Percentiles rank a stretch among this genome's conserved stretches.
Evolutionary conservation across 164 flowering plant species (phyloP).

Genomic region (Magnolia sinica): DNA sequence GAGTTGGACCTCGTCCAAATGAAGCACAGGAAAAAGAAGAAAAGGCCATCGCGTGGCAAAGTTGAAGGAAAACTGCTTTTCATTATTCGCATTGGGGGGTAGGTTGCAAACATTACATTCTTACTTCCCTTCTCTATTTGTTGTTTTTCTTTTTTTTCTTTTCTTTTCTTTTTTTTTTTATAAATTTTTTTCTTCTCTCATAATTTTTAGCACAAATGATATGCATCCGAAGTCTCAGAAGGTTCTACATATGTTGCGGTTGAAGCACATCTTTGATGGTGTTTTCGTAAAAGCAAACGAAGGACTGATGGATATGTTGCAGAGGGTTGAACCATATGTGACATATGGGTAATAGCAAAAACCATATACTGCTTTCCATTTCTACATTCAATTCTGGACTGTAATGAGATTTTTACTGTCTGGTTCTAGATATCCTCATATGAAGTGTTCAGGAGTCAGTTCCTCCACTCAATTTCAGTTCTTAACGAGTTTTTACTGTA

Average conservation of each 20-base stretch:
- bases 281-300: constrained; percentile 68
- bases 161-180: not conserved
- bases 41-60: constrained; percentile 6
- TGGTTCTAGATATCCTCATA: too few relatives aligned
- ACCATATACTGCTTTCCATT: not conserved
- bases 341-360: constrained; percentile 68
- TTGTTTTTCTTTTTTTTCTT: not conserved
- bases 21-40: constrained; percentile 55
- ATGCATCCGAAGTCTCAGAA: constrained; percentile 66
- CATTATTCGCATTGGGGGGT: constrained; percentile 78
- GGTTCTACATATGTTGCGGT: constrained; percentile 42
- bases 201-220: constrained; percentile 51
- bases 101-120: constrained; percentile 10
- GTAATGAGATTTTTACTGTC: too few relatives aligned
- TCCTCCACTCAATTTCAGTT: too few relatives aligned
- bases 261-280: constrained; percentile 48
- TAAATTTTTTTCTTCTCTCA: constrained; percentile 5
- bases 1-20: constrained; percentile 67
- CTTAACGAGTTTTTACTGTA: too few relatives aligned
- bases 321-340: constrained; percentile 69
- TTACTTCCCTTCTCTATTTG: not conserved
- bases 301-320: constrained; percentile 47
- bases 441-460: too few relatives aligned
- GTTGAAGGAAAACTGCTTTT: constrained; percentile 57
- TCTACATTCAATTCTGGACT: not conserved